A percentile compares a stretch with the other conserved stretches of the same genome.
These are phyloP conservation scores for Fusarium phyllophilum DNA, from an alignment of 2,329 filamentous ascomycete genomes.

Conservation along the genomic window DNA sequence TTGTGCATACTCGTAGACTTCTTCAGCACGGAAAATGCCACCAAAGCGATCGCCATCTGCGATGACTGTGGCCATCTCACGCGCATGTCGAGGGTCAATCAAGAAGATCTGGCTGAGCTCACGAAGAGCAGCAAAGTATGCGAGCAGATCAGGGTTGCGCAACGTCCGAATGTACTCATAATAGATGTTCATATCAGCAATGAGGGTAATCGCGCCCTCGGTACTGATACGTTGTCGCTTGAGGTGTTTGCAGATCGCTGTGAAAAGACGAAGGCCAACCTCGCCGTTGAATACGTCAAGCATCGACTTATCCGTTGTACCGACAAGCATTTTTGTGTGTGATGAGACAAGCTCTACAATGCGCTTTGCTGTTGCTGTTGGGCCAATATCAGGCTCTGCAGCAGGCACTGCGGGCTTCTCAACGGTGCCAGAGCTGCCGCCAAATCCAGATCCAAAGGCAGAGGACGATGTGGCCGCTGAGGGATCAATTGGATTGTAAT, in stretches of 20 bases:
- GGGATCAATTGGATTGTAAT: conserved; percentile 80
- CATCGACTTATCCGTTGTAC: conserved; percentile 97
- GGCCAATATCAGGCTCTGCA: conserved; percentile 64
- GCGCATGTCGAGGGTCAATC: conserved; percentile 84
- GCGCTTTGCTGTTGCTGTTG: conserved; percentile 80
- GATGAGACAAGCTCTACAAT: conserved; percentile 87
- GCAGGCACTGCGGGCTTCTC: conserved; percentile 45
- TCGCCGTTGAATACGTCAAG: conserved; percentile 99
- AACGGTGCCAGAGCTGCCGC: conserved; percentile 30
- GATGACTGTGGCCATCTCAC: conserved; percentile 95
- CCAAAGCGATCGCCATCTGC: conserved; percentile 90
- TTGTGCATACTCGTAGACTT: conserved; percentile 98
- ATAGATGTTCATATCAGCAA: conserved; percentile 96
- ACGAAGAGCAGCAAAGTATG: conserved; percentile 90
- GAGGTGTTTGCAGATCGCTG: conserved; percentile 93
- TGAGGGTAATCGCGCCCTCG: conserved; percentile 89
- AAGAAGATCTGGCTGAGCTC: conserved; percentile 96
- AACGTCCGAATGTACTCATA: conserved; percentile 85
- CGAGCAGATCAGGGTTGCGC: conserved; percentile 82
- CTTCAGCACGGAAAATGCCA: conserved; percentile 92
- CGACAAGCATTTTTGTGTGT: conserved; percentile 92
- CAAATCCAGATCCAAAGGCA: conserved; percentile 24
- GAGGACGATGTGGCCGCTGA: conserved; percentile 28
- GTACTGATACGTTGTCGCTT: conserved; percentile 94
- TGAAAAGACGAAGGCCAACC: conserved; percentile 91